Evolutionary conservation across 352 stramenopile genomes (phyloP), one percentile per base, ranked within the genome.

Genomic region (Phytopythium delawarense): DNA sequence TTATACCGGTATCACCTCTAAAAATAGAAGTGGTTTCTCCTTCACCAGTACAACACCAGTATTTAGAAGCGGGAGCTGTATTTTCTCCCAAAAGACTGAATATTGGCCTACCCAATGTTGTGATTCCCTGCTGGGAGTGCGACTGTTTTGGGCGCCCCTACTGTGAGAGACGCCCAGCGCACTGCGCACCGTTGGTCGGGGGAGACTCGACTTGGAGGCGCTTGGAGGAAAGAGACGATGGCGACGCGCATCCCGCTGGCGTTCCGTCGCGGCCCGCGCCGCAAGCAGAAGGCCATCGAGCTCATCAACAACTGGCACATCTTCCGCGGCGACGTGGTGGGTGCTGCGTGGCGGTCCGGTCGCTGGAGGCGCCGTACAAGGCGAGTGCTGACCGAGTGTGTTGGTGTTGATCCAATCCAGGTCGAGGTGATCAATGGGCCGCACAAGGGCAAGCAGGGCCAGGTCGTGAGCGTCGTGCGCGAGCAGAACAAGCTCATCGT

Each of bases 281-380:
- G 78, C 70, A 88, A 92, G 69, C 75, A 74, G 65, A 92, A 94
- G 83, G 32, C 83, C 34, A 91, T 94, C 55, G 76, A 92, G 32
- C 61, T 84, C n/a, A 79, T 94, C 62, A 84, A 85, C 57, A 92
- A 63, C 23, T 92, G 83, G 85, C 82, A 94, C 68, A 88, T 94
- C 48, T 78, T 75, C 57, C 83, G 85, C 49, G 85, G 85, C 51
- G 85, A 94, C 63, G 67, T 88, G 63, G 85, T 88, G 67, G 71
- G 39, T 21, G 8, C 16, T 54, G 6, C n/a, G 20, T n/a, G 13
- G 13, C 39, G 39, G 39, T 45, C 39, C 39, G 39, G 39, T n/a
- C 15, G 39, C 16, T n/a, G 12, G 16, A 45, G 13, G 6, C 39
- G 16, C 39, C 12, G 39, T 18, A 45, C 8, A 45, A n/a, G 8